Evolutionary conservation across 1,139 yeast genomes (phyloP), one percentile per base, ranked within the genome.

Genomic region (Yamadazyma pseudoaaseri): DNA sequence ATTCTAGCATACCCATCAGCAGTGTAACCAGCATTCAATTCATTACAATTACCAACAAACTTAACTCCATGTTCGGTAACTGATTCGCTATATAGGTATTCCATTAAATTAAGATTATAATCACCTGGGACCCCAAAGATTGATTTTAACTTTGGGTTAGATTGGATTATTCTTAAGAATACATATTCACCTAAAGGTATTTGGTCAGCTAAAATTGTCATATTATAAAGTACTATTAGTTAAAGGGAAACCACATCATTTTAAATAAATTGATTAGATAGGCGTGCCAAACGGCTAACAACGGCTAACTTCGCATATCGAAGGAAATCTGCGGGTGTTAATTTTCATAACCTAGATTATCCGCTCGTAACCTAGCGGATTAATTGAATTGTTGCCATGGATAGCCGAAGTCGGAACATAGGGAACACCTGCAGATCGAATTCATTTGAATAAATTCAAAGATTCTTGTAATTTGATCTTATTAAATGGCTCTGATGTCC

Each of bases 1-100:
- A 69, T 70, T 42, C 85, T 74, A 13, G 86, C 78, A 51, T 82
- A 85, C 14, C 90, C 94, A 48, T 85, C 94, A 20, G 85, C 87
- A 16, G 89, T 84, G 50, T 85, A 85, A 15, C 87, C 82, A 28
- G 56, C 65, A 41, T 65, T 65, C 36, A 65, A 54, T 44, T 65
- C 72, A 37, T 65, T 65, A 46, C 71, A 65, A 26, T 60, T 46
- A 14, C 63, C 63, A 16, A 58, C 48, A 37, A 57, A 56, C 24
- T 47, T 45, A 5, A 60, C 43, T n/a, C 49, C 52, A 13, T 49
- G 45, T 13, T 48, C 49, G 10, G 45, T 31, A 6, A 51, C 41
- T 3, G 60, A 44, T 5, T 58, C 60, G 5, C 55, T 36, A 37
- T 65, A 65, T 18, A 62, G 46, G 41, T 62, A 59, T 40, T 65